Conservation (phyloP, 2,329 filamentous ascomycete genomes). For the Fusarium albosuccineum region DNA sequence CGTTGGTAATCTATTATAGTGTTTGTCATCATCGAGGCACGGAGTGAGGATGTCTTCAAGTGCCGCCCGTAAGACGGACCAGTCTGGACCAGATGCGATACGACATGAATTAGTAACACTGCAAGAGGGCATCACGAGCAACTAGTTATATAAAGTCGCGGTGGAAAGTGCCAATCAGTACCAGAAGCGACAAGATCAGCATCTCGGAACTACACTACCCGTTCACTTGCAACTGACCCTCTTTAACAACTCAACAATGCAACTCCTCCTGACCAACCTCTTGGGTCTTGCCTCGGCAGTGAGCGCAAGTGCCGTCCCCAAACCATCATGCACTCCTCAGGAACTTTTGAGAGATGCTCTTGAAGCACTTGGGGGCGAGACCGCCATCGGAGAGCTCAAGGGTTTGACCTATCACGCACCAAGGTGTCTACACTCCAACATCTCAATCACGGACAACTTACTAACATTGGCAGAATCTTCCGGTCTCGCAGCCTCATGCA, state of each 20-base stretch:
- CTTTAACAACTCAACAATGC: neutral
- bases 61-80: conserved; percentile 5
- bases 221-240: neutral
- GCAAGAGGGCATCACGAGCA: neutral
- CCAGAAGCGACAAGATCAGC: neutral
- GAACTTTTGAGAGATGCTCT: conserved; percentile 1
- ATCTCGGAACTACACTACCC: neutral
- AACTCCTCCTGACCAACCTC: neutral
- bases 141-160: neutral
- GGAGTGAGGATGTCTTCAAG: neutral
- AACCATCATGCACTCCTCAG: neutral
- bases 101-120: conserved; percentile 6
- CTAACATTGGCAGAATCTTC: conserved; percentile 9
- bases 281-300: neutral
- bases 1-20: neutral
- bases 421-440: neutral
- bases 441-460: neutral
- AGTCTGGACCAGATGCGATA: neutral
- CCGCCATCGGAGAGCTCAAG: neutral
- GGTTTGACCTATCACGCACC: conserved; percentile 10
- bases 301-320: neutral
- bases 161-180: neutral
- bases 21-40: neutral
- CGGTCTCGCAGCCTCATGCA: conserved; percentile 24
- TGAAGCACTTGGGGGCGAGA: neutral